Conservation (phyloP, 148 eudicot species). For the Limonium bicolor region DNA sequence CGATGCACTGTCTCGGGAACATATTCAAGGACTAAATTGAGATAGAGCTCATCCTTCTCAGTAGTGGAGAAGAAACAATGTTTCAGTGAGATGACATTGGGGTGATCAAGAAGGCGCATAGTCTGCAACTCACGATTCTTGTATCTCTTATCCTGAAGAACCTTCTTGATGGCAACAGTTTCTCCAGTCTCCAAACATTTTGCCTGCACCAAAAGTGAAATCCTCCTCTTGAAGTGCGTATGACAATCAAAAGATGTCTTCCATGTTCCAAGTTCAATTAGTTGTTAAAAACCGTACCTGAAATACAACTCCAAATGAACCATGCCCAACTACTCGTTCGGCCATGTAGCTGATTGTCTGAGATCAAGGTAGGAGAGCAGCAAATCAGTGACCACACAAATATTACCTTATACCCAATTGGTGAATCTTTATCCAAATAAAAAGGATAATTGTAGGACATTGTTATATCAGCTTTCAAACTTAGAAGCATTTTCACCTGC, state of each 20-base stretch:
- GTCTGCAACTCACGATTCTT: conserved; percentile 74
- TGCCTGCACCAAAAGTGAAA: conserved; percentile 23
- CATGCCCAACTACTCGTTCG: conserved; percentile 52
- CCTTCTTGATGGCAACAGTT: conserved; percentile 82
- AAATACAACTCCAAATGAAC: conserved; percentile 56
- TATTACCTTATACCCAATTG: neutral
- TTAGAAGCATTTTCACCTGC: conserved; percentile 34
- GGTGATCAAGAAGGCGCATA: conserved; percentile 69
- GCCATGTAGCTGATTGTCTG: conserved; percentile 67
- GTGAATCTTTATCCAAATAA: neutral
- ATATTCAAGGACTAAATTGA: conserved; percentile 64
- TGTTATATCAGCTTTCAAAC: too few relatives aligned
- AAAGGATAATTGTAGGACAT: neutral
- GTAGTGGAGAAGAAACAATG: conserved; percentile 83
- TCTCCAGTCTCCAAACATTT: conserved; percentile 81
- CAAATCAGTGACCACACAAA: neutral
- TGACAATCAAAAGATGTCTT: neutral
- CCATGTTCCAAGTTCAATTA: too few relatives aligned
- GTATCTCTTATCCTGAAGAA: conserved; percentile 78
- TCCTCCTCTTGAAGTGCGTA: conserved; percentile 2
- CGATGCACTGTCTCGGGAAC: conserved; percentile 72
- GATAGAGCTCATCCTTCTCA: conserved; percentile 62
- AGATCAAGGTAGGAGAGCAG: neutral
- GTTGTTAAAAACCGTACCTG: conserved; percentile 18
- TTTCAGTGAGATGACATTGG: conserved; percentile 55